phyloP scores from a whole-genome alignment of 1,284 basidiomycete genomes.

The Microbotryum saponariae region DNA sequence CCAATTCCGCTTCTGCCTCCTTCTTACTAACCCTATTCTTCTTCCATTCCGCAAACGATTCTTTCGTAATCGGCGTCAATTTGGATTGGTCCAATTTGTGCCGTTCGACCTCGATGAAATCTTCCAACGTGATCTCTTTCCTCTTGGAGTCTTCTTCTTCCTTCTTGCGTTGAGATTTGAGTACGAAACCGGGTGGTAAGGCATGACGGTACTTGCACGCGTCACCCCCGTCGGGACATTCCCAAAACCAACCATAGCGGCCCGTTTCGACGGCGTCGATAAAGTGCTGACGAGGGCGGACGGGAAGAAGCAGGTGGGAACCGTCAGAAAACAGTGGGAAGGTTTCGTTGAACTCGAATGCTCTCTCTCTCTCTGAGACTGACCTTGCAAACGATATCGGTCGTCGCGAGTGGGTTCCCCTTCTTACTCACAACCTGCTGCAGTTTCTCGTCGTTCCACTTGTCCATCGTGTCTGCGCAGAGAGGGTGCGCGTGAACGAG shows the following conservation, averaged over 20 bases:
- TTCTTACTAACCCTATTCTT: constrained; percentile 88
- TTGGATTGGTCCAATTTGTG: constrained; percentile 80
- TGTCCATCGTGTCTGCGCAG: constrained; percentile 86
- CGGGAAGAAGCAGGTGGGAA: constrained; percentile 59
- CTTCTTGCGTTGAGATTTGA: constrained; percentile 39
- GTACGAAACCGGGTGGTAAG: constrained; percentile 80
- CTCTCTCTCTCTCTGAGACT: no score
- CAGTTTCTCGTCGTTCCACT: constrained; percentile 93
- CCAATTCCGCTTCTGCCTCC: constrained; percentile 69
- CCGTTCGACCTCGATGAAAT: constrained; percentile 94
- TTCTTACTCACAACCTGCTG: constrained; percentile 79
- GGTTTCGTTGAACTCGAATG: background rate
- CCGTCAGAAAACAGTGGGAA: constrained; percentile 52
- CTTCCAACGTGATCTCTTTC: constrained; percentile 84
- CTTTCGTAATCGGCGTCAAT: constrained; percentile 90
- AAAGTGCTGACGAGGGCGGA: constrained; percentile 50
- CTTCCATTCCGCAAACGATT: constrained; percentile 92
- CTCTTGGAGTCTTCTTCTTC: constrained; percentile 61
- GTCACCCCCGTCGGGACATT: constrained; percentile 47
- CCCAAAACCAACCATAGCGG: constrained; percentile 58
- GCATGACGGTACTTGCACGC: constrained; percentile 93
- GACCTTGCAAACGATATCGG: constrained; percentile 49
- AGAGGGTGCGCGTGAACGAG: background rate
- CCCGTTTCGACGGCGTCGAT: constrained; percentile 92
- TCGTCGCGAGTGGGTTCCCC: constrained; percentile 85